A percentile compares a stretch with the other conserved stretches of the same genome.
phyloP scores from a whole-genome alignment of 2,329 filamentous ascomycete genomes.

The Pezicula carpinea region DNA sequence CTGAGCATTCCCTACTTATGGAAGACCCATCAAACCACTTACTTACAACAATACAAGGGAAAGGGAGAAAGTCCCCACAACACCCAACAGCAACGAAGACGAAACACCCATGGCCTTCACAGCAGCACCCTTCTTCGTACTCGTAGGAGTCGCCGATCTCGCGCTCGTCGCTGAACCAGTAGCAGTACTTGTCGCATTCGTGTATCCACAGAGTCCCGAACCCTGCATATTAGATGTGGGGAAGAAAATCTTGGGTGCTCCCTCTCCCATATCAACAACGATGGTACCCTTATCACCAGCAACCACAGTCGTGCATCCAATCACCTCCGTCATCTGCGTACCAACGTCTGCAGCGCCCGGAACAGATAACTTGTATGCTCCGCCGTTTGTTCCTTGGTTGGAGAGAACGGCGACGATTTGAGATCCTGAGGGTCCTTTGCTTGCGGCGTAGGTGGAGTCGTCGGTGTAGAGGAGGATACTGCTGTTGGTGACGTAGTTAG shows the following conservation, averaged over 20 bases:
- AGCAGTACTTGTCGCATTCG: neutral
- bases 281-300: neutral
- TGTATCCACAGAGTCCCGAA: neutral
- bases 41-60: too few relatives aligned
- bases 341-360: neutral
- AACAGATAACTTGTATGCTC: neutral
- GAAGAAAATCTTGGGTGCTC: neutral
- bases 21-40: too few relatives aligned
- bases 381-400: neutral
- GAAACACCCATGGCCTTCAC: neutral
- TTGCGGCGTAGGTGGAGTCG: slow-evolving; percentile 37
- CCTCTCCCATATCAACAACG: neutral
- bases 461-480: slow-evolving; percentile 36
- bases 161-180: neutral
- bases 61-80: too few relatives aligned
- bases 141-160: neutral
- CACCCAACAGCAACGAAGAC: too few relatives aligned
- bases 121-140: neutral
- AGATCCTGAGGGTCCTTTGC: slow-evolving; percentile 35
- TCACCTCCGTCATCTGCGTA: neutral
- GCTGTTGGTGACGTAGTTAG: slow-evolving; percentile 35
- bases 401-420: slow-evolving; percentile 33
- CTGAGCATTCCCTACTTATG: too few relatives aligned
- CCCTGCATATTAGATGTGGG: neutral
- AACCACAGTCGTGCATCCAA: neutral